phyloP scores from a whole-genome alignment of 2,329 filamentous ascomycete genomes.

The Botryotinia calthae region DNA sequence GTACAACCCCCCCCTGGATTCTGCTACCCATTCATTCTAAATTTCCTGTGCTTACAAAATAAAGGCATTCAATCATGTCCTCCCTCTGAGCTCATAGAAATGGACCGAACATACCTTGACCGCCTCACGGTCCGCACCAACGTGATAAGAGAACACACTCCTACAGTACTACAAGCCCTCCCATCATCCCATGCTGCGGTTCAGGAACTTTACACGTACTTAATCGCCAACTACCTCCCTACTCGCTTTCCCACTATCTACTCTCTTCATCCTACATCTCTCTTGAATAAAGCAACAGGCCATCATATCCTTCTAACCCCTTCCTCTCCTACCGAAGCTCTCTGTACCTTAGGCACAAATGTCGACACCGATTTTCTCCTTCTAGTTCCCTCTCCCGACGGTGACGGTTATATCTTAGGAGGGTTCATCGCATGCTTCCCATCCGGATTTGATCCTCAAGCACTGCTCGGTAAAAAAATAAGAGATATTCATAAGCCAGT shows the following conservation, averaged over 20 bases:
- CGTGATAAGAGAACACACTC: constrained; percentile 46
- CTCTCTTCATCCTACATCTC: constrained; percentile 32
- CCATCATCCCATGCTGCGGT: constrained; percentile 46
- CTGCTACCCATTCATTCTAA: too few relatives aligned
- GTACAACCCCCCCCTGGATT: constrained; percentile 39
- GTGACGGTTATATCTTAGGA: constrained; percentile 50
- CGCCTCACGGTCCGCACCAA: constrained; percentile 50
- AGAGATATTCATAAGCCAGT: constrained; percentile 57
- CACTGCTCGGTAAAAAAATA: constrained; percentile 53
- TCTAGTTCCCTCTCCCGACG: constrained; percentile 47
- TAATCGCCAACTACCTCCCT: constrained; percentile 55
- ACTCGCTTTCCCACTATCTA: constrained; percentile 55
- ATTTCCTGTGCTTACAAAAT: neutral
- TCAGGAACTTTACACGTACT: constrained; percentile 55
- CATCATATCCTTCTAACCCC: constrained; percentile 43
- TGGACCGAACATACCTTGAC: constrained; percentile 57
- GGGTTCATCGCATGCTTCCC: constrained; percentile 58
- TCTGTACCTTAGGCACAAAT: constrained; percentile 49
- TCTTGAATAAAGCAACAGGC: constrained; percentile 48
- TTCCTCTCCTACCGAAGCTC: constrained; percentile 41
- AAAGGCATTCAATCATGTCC: constrained; percentile 52
- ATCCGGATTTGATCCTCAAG: constrained; percentile 54
- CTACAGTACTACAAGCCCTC: constrained; percentile 43
- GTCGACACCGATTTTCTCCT: constrained; percentile 61
- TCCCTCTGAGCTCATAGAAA: constrained; percentile 53